Percentiles rank a stretch among this genome's conserved stretches.
Evolutionary conservation across 352 stramenopile species (phyloP).

Genomic region (Phytophthora ohioensis): DNA sequence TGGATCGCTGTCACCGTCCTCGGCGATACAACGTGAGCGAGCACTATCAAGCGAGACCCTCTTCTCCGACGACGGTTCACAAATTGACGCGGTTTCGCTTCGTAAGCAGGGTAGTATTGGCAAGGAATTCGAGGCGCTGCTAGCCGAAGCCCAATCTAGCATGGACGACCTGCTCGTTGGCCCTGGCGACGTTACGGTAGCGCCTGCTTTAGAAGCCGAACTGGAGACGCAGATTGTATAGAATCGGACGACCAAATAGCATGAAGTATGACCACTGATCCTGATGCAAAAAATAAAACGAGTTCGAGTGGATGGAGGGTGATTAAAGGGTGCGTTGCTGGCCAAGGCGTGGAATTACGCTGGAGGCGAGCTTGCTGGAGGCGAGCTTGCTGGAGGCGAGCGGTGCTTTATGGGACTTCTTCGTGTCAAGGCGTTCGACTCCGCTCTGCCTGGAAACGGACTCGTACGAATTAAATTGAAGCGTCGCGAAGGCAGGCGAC

Average conservation of each 20-base stretch:
- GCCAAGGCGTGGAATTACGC: neutral
- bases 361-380: too few species aligned
- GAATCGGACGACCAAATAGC: slow-evolving; percentile 28
- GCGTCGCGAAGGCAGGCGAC: slow-evolving; percentile 11
- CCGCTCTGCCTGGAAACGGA: neutral
- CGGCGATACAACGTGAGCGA: slow-evolving; percentile 31
- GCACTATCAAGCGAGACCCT: slow-evolving; percentile 49
- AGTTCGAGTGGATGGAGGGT: slow-evolving; percentile 21
- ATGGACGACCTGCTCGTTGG: slow-evolving; percentile 64
- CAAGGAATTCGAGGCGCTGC: slow-evolving; percentile 75
- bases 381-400: neutral
- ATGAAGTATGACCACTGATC: slow-evolving; percentile 31
- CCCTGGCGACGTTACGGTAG: slow-evolving; percentile 14
- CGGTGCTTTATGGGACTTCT: neutral
- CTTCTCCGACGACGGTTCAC: slow-evolving; percentile 58
- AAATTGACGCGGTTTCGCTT: slow-evolving; percentile 30
- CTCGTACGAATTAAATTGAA: slow-evolving; percentile 5
- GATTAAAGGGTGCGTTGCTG: too few species aligned
- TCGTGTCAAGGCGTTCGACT: too few species aligned
- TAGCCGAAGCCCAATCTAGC: slow-evolving; percentile 76
- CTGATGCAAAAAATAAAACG: slow-evolving; percentile 37
- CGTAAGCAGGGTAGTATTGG: slow-evolving; percentile 54
- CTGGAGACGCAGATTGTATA: slow-evolving; percentile 47
- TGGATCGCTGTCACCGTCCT: slow-evolving; percentile 39
- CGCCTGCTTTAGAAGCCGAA: slow-evolving; percentile 31